These are phyloP conservation scores for Penicillium sp. DNA, from an alignment of 2,329 filamentous ascomycete genomes.

Conservation along the genomic window DNA sequence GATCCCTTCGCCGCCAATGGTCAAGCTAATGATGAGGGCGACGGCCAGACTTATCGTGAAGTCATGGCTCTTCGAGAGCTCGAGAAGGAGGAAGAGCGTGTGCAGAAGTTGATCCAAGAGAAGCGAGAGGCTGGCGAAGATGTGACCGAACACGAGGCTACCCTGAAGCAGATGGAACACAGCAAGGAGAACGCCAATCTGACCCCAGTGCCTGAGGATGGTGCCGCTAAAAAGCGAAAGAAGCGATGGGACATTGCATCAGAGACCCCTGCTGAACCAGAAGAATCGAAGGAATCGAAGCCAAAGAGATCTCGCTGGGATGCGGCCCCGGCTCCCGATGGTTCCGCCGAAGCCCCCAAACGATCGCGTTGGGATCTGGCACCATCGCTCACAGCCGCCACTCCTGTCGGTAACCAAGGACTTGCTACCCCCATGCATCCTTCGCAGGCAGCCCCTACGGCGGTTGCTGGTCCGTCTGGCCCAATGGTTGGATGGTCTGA, in stretches of 20 bases:
- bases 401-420: conserved; percentile 72
- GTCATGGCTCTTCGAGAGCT: conserved; percentile 89
- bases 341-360: conserved; percentile 62
- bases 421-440: conserved; percentile 77
- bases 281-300: conserved; percentile 53
- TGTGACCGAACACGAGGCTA: conserved; percentile 69
- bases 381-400: conserved; percentile 66
- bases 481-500: conserved; percentile 85
- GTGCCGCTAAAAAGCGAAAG: conserved; percentile 77
- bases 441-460: conserved; percentile 58
- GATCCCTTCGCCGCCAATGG: conserved; percentile 81
- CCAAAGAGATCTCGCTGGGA: conserved; percentile 86
- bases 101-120: conserved; percentile 77
- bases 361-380: conserved; percentile 92
- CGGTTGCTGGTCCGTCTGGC: conserved; percentile 64
- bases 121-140: conserved; percentile 65
- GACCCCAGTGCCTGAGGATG: conserved; percentile 65
- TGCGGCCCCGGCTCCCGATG: conserved; percentile 67
- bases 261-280: conserved; percentile 38
- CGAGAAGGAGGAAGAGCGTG: conserved; percentile 89
- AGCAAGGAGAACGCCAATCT: conserved; percentile 74
- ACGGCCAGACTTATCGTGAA: conserved; percentile 82
- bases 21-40: conserved; percentile 65
- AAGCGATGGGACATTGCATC: conserved; percentile 78
- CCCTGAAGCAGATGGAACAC: conserved; percentile 65